Base-by-base conservation (phyloP, 176 grass and related monocot species). In the Chloris gayana region DNA sequence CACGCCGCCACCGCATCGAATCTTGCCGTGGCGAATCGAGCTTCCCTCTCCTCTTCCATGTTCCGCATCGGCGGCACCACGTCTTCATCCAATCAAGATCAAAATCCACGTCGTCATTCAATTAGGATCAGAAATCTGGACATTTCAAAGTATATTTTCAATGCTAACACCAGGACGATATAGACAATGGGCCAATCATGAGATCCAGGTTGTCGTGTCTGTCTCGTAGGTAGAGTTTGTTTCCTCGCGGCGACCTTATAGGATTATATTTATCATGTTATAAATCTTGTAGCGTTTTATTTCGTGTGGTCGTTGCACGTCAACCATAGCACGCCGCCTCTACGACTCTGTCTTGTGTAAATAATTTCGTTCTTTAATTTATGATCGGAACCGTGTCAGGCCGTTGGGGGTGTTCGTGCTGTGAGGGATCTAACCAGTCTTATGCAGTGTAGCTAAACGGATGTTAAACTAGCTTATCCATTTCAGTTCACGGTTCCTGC, bases 11-110 rank as follows among this genome's bases (percentile, higher is more conserved):
- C 31, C 1, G 31, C 51, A 87, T 26, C n/a, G n/a, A 54, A 50
- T 26, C 41, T 12, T 80, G 70, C 53, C 70, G 81, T 88, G 70
- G 32, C 25, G 42, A 75, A 84, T 70, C 53, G 75, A 63, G 26
- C 42, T 51, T 75, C 32, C 54, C 54, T 58, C 61, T 69, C 4
- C 8, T 18, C 6, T 64, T 29, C 61, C 61, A 64, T 32, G 13
- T 65, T 69, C 68, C 32, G 32, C 62, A 31, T 14, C 22, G 58
- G 70, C 19, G 58, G 70, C 19, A 51, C 7, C 70, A 44, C 64
- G 47, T 56, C 46, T 63, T 33, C n/a, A 79, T n/a, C 21, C 24
- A 6, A 81, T 74, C 41, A 29, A 50, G 50, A 69, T 33, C 64
- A n/a, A 15, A 61, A 62, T 34, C 31, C 72, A 44, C 63, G 77